These are phyloP conservation scores for Cordyceps cateniannulata DNA, from an alignment of 2,329 filamentous ascomycete genomes.

Conservation along the genomic window DNA sequence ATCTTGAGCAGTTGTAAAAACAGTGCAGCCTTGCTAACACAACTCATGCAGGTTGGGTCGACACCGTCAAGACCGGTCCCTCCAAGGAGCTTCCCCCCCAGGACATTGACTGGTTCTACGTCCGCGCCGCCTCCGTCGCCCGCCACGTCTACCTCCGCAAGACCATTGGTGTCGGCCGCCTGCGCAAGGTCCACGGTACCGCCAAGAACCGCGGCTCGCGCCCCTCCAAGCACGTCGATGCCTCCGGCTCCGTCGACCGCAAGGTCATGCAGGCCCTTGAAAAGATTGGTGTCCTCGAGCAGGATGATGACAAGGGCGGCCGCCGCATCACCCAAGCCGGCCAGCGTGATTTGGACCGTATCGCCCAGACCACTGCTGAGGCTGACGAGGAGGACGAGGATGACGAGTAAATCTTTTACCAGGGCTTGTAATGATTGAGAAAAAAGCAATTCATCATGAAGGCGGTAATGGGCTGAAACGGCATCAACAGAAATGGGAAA, in stretches of 20 bases:
- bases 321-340: slow-evolving; percentile 96
- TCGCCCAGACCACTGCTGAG: slow-evolving; percentile 74
- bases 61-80: slow-evolving; percentile 97
- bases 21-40: neutral
- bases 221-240: slow-evolving; percentile 92
- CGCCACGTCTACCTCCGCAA: slow-evolving; percentile 99
- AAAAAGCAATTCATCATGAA: neutral
- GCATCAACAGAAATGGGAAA: neutral
- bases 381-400: slow-evolving; percentile 62
- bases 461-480: neutral
- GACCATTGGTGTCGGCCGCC: slow-evolving; percentile 95
- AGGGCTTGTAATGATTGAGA: neutral
- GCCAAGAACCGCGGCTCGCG: slow-evolving; percentile 95
- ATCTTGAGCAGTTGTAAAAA: too few relatives aligned
- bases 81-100: slow-evolving; percentile 97
- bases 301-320: slow-evolving; percentile 97
- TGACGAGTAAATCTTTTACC: slow-evolving; percentile 49
- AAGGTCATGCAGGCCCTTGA: slow-evolving; percentile 96
- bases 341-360: slow-evolving; percentile 98
- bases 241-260: slow-evolving; percentile 91
- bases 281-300: slow-evolving; percentile 98
- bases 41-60: slow-evolving; percentile 78
- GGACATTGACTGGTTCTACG: slow-evolving; percentile 94
- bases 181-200: slow-evolving; percentile 92
- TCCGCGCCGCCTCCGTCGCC: slow-evolving; percentile 88